Evolutionary conservation across 2,329 filamentous ascomycete genomes (phyloP).

Genomic region (Parascedosporium putredinis): DNA sequence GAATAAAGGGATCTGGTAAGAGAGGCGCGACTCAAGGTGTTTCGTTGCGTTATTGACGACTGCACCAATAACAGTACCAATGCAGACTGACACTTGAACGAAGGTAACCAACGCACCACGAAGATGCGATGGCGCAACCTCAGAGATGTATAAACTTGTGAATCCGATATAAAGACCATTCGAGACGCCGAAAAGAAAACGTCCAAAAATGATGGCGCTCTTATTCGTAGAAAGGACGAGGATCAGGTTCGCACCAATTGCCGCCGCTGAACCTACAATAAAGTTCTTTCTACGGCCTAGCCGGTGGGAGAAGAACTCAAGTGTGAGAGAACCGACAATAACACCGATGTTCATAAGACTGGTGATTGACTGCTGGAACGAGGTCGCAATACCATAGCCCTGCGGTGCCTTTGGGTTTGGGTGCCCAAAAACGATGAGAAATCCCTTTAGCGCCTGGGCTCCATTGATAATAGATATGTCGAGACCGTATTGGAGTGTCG

Average conservation of each 20-base stretch:
- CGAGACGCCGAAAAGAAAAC: slow-evolving; percentile 11
- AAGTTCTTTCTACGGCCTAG: slow-evolving; percentile 11
- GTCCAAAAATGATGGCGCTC: slow-evolving; percentile 9
- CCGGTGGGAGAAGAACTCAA: slow-evolving; percentile 10
- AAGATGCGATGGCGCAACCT: slow-evolving; percentile 9
- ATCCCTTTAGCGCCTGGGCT: slow-evolving; percentile 8
- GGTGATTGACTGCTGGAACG: slow-evolving; percentile 10
- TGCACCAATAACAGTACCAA: slow-evolving; percentile 10
- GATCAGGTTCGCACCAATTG: slow-evolving; percentile 10
- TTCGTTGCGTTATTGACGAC: slow-evolving; percentile 10
- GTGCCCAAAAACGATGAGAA: slow-evolving; percentile 7
- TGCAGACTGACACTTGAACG: slow-evolving; percentile 10
- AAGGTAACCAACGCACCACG: slow-evolving; percentile 10
- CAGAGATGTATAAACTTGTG: slow-evolving; percentile 11
- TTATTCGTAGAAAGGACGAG: slow-evolving; percentile 10
- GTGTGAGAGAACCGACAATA: slow-evolving; percentile 9
- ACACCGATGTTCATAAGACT: slow-evolving; percentile 10
- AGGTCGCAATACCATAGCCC: slow-evolving; percentile 7
- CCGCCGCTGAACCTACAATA: slow-evolving; percentile 7
- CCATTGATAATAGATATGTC: slow-evolving; percentile 7
- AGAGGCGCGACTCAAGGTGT: slow-evolving; percentile 5
- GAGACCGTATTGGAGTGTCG: slow-evolving; percentile 7
- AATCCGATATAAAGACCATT: slow-evolving; percentile 10
- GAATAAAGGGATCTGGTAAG: slow-evolving; percentile 10
- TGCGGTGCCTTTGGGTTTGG: slow-evolving; percentile 3